Base-by-base conservation (phyloP, 2,329 filamentous ascomycete genomes). In the Curvularia verruculosa region DNA sequence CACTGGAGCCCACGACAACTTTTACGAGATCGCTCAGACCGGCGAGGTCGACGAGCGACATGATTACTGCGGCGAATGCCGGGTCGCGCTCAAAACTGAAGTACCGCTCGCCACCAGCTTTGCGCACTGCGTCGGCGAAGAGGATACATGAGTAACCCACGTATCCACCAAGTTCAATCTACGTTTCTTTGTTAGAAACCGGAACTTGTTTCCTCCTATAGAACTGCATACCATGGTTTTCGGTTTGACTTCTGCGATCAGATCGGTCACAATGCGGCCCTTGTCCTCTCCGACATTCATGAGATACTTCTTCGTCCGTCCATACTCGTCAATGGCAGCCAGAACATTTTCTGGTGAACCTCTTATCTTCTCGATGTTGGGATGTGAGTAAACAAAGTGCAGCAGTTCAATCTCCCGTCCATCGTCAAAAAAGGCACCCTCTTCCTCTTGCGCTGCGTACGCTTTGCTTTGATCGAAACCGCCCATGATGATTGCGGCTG, bases 241-340 rank as follows among this genome's bases (percentile, higher is more conserved):
- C 0, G 89, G 90, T 71, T 88, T 89, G 46, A 83, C 78, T 60
- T 89, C 80, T 19, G 80, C 79, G 57, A 95, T 92, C 37, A 93
- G 75, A 28, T 89, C 82, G 8, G 83, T 83, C 1, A 94, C 85
- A 51, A 92, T 88, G 60, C 81, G 83, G 45, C 89, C 90, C 77
- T 95, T 95, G 68, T 87, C 82, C 64, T 87, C 83, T 39, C 91
- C 90, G 1, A 95, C 85, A 63, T 92, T 94, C 88, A 94, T 94
- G 49, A 94, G 83, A 61, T 88, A 90, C 71, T 88, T 89, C 59
- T 85, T 82, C 2, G 83, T 86, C 41, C 84, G 77, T 12, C 80
- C 85, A 73, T 83, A 94, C 50, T 89, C 84, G 68, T 94, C 89
- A 72, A 94, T 92, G 26, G 85, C 85, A 24, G 82, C 80, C 0